phyloP scores from a whole-genome alignment of 345 rosid species.

The Bretschneidera sinensis region DNA sequence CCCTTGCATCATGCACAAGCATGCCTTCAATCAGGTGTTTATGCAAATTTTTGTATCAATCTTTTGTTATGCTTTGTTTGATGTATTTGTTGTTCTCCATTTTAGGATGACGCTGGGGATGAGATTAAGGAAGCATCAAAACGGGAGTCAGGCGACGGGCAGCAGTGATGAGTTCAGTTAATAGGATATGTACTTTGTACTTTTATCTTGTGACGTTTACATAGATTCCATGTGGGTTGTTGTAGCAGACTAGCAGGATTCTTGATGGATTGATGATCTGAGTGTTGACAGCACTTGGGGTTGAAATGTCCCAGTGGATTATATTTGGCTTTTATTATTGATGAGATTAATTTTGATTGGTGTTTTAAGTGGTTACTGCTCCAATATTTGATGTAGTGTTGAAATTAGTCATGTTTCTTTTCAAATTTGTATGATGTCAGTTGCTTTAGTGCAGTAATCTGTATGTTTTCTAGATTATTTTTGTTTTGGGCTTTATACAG shows the following conservation, averaged over 20 bases:
- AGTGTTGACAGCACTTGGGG: conserved; percentile 17
- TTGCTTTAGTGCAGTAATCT: no score
- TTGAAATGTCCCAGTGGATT: conserved; percentile 21
- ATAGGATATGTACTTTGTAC: conserved; percentile 27
- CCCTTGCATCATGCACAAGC: no score
- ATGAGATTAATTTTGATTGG: conserved; percentile 27
- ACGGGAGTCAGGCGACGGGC: conserved; percentile 55
- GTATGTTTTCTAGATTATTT: no score
- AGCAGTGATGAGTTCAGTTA: conserved; percentile 32
- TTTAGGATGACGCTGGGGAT: conserved; percentile 78
- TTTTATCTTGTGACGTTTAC: conserved; percentile 24
- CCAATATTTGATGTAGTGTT: background rate
- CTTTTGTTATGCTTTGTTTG: background rate
- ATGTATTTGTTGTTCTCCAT: conserved; percentile 6
- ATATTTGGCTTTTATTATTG: conserved; percentile 21
- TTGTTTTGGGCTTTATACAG: no score
- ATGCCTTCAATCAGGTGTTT: no score
- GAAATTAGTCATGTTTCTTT: background rate
- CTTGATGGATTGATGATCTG: no score
- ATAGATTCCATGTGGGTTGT: conserved; percentile 31
- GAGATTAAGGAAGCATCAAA: conserved; percentile 89
- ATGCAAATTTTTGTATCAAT: no score
- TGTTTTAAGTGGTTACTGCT: conserved; percentile 8
- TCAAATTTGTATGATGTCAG: no score
- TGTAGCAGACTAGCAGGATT: conserved; percentile 30